Evolutionary conservation across 2,329 filamentous ascomycete species (phyloP), one percentile per base, ranked within the genome.

Genomic region (Aspergillus sclerotialis): DNA sequence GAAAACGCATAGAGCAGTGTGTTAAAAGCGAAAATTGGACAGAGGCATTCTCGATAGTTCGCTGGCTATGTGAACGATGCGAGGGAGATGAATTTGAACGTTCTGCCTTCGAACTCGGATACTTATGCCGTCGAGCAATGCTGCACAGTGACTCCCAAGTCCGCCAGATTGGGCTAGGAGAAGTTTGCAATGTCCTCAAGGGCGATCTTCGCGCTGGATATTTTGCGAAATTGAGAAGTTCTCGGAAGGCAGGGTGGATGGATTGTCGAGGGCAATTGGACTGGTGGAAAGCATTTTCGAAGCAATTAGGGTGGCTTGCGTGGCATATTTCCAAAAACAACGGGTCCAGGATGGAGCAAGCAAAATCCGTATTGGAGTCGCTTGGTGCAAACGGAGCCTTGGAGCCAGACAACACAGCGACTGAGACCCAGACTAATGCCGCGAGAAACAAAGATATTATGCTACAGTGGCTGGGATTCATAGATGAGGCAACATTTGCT

Each of bases 41-140:
- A 4, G 23, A 18, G 2, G 53, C 48, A 0, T 52, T 59, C 18
- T 12, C 33, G 0, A 29, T 53, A 3, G 7, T 44, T 1, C 31
- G 30, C 7, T 59, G 56, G 55, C 36, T 59, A 1, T 53, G 52
- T 13, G 24, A 52, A 15, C 40, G 53, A 3, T 48, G 44, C 14
- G 46, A 47, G 4, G 40, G 40, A 2, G 8, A 24, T 4, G 48
- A 56, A 7, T 50, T 56, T 10, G 42, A 54, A 6, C 25, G 29
- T 4, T 55, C 52, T 5, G 26, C 48, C 0, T 48, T 47, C 11
- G 48, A 50, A 7, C 13, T 59, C 1, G 55, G 52, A 1, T 40
- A 41, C 14, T 38, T 58, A 7, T 56, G 53, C 27, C 48, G 42
- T 4, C 44, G 36, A 5, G 53, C 53, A 5, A 37, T 59, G 23